Percentiles rank a stretch among this genome's conserved stretches.
Conservation (phyloP, 2,329 filamentous ascomycete species). For the Colletotrichum theobromicola region DNA sequence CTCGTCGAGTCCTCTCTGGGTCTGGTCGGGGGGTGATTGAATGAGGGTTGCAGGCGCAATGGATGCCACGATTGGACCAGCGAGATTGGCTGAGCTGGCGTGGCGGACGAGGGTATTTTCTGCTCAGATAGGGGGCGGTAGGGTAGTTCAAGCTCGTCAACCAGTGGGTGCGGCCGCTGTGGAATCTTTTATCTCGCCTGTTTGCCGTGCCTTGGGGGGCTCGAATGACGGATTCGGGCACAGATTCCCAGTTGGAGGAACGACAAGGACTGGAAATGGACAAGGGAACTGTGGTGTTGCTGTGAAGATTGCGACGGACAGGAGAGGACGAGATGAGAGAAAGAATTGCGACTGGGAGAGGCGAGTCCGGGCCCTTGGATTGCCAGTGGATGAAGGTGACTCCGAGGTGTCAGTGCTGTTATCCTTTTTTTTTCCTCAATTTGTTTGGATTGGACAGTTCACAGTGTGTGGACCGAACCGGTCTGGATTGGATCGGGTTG, state of each 20-base stretch:
- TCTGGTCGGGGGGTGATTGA: slow-evolving; percentile 16
- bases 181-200: slow-evolving; percentile 20
- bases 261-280: slow-evolving; percentile 16
- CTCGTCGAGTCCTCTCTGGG: slow-evolving; percentile 13
- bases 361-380: slow-evolving; percentile 1
- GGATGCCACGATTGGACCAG: slow-evolving; percentile 20
- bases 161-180: neutral
- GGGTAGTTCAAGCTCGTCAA: neutral
- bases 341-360: neutral
- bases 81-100: slow-evolving; percentile 22
- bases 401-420: slow-evolving; percentile 9
- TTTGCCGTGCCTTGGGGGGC: neutral
- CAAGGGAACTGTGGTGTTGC: slow-evolving; percentile 5
- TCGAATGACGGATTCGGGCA: slow-evolving; percentile 17
- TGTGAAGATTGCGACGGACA: slow-evolving; percentile 15
- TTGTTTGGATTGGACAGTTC: neutral
- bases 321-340: neutral
- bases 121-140: slow-evolving; percentile 17
- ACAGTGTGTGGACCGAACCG: neutral
- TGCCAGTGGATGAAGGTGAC: neutral
- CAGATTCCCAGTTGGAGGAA: slow-evolving; percentile 7
- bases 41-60: slow-evolving; percentile 22
- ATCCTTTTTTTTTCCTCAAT: neutral
- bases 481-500: slow-evolving; percentile 1
- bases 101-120: slow-evolving; percentile 19